These are phyloP conservation scores for Amanita jacksonii DNA, from an alignment of 768 basidiomycete species.

Conservation along the genomic window DNA sequence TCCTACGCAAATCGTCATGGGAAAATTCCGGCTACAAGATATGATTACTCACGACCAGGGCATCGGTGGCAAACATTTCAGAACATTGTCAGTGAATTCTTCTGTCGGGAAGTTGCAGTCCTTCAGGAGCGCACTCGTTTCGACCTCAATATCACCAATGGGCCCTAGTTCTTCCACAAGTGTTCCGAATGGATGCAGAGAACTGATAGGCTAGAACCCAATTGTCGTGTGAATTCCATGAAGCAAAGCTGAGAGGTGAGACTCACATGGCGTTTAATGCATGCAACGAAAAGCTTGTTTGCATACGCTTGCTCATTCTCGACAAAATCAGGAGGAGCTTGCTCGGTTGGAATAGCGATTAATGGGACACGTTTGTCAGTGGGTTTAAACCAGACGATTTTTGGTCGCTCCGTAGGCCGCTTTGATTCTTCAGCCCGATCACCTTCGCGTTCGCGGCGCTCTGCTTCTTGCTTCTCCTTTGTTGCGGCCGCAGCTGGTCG, in stretches of 20 bases:
- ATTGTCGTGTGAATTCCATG: background rate
- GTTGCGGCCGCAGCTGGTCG: slow-evolving; percentile 96
- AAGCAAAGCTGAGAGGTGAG: slow-evolving; percentile 6
- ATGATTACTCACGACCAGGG: slow-evolving; percentile 73
- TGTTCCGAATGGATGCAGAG: slow-evolving; percentile 97
- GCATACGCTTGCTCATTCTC: slow-evolving; percentile 89
- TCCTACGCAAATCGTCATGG: slow-evolving; percentile 30
- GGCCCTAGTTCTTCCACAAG: slow-evolving; percentile 96
- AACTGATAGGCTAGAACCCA: slow-evolving; percentile 71
- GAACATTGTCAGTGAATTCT: slow-evolving; percentile 90
- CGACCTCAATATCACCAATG: slow-evolving; percentile 97
- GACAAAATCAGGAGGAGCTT: slow-evolving; percentile 93
- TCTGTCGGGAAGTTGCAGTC: slow-evolving; percentile 99
- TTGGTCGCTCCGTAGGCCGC: slow-evolving; percentile 79
- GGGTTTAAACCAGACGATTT: slow-evolving; percentile 99
- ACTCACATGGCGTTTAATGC: slow-evolving; percentile 94
- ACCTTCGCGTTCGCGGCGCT: slow-evolving; percentile 93
- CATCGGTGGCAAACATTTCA: slow-evolving; percentile 92
- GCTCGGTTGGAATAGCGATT: slow-evolving; percentile 98
- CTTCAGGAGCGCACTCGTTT: slow-evolving; percentile 93
- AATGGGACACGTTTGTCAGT: slow-evolving; percentile 98
- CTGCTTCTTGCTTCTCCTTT: slow-evolving; percentile 98
- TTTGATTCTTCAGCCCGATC: slow-evolving; percentile 81
- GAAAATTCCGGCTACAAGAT: background rate
- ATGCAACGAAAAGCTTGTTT: slow-evolving; percentile 90